These are phyloP conservation scores for Spinacia oleracea DNA, from an alignment of 179 eudicot genomes.

Conservation along the genomic window DNA sequence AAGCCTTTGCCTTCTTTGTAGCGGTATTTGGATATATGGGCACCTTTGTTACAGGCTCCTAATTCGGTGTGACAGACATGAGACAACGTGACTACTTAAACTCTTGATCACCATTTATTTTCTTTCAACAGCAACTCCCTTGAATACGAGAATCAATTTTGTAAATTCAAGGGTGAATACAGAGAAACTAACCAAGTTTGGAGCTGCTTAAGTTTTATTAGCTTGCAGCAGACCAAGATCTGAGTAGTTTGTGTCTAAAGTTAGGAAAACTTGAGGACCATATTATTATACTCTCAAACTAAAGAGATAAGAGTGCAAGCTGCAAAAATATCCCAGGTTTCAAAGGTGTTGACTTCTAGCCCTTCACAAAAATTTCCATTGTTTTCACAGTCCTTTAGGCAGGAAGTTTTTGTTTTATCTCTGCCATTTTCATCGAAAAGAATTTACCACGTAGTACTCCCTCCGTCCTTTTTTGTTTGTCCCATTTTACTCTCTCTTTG, in stretches of 20 bases:
- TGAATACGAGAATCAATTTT: neutral
- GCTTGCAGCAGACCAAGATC: neutral
- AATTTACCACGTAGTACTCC: neutral
- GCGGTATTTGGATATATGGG: constrained; percentile 78
- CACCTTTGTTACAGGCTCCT: constrained; percentile 51
- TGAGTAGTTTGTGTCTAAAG: neutral
- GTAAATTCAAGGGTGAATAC: neutral
- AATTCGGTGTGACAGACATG: neutral
- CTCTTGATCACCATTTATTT: neutral
- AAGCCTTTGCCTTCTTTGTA: constrained; percentile 60
- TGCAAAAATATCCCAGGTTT: neutral
- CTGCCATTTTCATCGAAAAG: neutral
- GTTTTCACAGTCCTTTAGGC: neutral
- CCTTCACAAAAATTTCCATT: neutral
- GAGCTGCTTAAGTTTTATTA: neutral
- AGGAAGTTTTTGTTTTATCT: neutral
- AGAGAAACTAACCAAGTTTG: neutral
- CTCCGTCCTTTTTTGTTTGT: no score
- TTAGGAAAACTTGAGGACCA: neutral
- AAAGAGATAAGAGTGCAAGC: neutral
- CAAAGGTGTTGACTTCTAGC: neutral
- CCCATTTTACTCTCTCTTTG: no score
- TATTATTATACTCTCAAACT: neutral
- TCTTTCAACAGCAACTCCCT: constrained; percentile 7
- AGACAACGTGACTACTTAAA: neutral